These are phyloP conservation scores for Neohortaea acidophila DNA, from an alignment of 495 filamentous ascomycete species.

Conservation along the genomic window DNA sequence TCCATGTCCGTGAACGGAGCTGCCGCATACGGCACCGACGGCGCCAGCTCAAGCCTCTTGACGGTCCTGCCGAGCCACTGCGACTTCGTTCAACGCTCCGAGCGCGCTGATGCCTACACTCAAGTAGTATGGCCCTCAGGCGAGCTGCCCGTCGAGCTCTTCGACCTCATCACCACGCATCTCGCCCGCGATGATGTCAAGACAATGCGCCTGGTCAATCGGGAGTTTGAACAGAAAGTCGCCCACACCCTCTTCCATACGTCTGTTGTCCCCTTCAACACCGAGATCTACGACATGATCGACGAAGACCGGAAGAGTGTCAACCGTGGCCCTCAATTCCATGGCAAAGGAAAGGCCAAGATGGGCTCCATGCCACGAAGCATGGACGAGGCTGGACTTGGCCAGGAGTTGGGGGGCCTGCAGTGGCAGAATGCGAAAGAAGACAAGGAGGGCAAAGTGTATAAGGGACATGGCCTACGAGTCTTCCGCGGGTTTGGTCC, in stretches of 20 bases:
- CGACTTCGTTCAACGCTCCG: background rate
- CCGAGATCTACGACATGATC: constrained; percentile 36
- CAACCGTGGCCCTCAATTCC: constrained; percentile 3
- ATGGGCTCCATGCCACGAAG: constrained; percentile 6
- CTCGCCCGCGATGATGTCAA: constrained; percentile 35
- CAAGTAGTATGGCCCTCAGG: constrained; percentile 26
- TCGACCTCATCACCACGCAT: constrained; percentile 29
- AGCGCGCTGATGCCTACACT: background rate
- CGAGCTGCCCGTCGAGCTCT: constrained; percentile 37
- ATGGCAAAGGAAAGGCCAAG: constrained; percentile 25
- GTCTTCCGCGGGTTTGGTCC: constrained; percentile 36
- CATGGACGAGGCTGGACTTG: background rate
- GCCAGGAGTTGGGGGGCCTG: background rate
- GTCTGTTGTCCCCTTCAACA: constrained; percentile 39
- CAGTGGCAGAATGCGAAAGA: constrained; percentile 24
- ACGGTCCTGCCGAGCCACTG: constrained; percentile 3
- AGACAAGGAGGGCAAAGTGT: constrained; percentile 23
- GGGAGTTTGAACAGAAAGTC: constrained; percentile 37
- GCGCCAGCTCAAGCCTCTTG: background rate
- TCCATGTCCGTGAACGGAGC: no score
- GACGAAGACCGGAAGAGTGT: constrained; percentile 13
- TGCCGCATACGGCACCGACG: background rate
- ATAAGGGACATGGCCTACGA: constrained; percentile 31
- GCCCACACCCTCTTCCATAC: constrained; percentile 33
- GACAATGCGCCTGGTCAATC: constrained; percentile 37